Conservation (phyloP, 805 yeast species). For the Metahyphopichia silvanorum region DNA sequence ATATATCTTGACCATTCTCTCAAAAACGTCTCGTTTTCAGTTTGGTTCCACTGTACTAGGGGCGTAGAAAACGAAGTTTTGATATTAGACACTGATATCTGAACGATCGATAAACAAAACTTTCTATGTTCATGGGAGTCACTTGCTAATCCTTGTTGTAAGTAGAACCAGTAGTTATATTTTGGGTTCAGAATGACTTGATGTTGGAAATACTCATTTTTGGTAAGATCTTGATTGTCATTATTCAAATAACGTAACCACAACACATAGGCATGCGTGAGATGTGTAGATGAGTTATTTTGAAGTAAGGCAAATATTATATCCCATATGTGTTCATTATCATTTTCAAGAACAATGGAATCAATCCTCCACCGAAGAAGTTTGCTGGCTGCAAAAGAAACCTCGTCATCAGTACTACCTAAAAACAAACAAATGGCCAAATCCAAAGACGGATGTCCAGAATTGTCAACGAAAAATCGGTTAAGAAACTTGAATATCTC, state of each 20-base stretch:
- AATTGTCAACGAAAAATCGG: background rate
- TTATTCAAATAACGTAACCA: slow-evolving; percentile 53
- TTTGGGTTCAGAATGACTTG: slow-evolving; percentile 17
- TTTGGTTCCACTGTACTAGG: slow-evolving; percentile 44
- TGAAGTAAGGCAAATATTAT: slow-evolving; percentile 35
- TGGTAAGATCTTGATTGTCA: slow-evolving; percentile 9
- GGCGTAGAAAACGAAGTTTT: slow-evolving; percentile 28
- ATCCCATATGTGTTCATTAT: slow-evolving; percentile 41
- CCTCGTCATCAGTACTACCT: slow-evolving; percentile 32
- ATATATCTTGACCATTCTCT: slow-evolving; percentile 69
- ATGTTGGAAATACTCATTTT: slow-evolving; percentile 20
- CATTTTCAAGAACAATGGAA: slow-evolving; percentile 18
- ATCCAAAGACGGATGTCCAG: slow-evolving; percentile 1
- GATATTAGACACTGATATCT: slow-evolving; percentile 52
- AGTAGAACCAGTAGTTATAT: slow-evolving; percentile 49
- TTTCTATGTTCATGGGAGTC: slow-evolving; percentile 66
- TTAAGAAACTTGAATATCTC: background rate
- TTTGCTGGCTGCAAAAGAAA: slow-evolving; percentile 36
- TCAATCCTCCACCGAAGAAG: slow-evolving; percentile 54
- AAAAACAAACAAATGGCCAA: slow-evolving; percentile 18
- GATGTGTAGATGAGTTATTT: slow-evolving; percentile 18
- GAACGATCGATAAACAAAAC: slow-evolving; percentile 61
- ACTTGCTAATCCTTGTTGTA: slow-evolving; percentile 57
- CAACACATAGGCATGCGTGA: slow-evolving; percentile 45
- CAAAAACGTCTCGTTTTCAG: slow-evolving; percentile 24